Evolutionary conservation across 2,329 filamentous ascomycete genomes (phyloP), one percentile per base, ranked within the genome.

Genomic region (Aspergillus sp.): DNA sequence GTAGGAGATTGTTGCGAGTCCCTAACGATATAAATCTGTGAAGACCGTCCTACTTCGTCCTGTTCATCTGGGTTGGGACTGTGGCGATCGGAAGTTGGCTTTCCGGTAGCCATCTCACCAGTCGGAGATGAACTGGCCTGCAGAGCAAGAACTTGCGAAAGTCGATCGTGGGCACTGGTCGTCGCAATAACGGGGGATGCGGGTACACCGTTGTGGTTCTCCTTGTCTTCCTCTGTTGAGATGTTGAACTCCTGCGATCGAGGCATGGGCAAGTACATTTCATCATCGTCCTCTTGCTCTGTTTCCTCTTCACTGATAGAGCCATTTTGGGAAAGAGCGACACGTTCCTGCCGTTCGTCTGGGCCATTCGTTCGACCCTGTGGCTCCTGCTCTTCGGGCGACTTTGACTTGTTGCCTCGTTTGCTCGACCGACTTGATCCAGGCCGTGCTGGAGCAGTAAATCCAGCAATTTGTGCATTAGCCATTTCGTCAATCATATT

Each of bases 141-240:
- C 20, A 68, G 46, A 37, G 62, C 60, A 25, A 71, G 60, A 15
- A 53, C 62, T 43, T 68, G 66, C 3, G 69, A 72, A 41, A 71
- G 60, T 4, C 67, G 64, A 46, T 64, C 61, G 48, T 72, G 68
- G 7, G 68, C 63, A 50, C 53, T 61, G 45, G 60, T 55, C 3
- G 65, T 58, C 7, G 64, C 62, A 48, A 59, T 56, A 3, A 64
- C 57, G 20, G 59, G 51, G 23, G 62, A 56, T 33, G 58, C 47
- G 20, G 58, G 54, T 17, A 54, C 55, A 38, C 58, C 61, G 23
- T 66, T 57, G 46, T 66, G 64, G 44, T 75, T 75, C 53, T 75
- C 73, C 53, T 76, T 75, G 50, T 75, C 67, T 49, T 75, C 73
- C 35, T 74, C 72, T 7, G 58, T 60, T 9, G 66, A 59, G 12